Evolutionary conservation across 345 rosid species (phyloP), one percentile per base, ranked within the genome.

Genomic region (Salix dunnii): DNA sequence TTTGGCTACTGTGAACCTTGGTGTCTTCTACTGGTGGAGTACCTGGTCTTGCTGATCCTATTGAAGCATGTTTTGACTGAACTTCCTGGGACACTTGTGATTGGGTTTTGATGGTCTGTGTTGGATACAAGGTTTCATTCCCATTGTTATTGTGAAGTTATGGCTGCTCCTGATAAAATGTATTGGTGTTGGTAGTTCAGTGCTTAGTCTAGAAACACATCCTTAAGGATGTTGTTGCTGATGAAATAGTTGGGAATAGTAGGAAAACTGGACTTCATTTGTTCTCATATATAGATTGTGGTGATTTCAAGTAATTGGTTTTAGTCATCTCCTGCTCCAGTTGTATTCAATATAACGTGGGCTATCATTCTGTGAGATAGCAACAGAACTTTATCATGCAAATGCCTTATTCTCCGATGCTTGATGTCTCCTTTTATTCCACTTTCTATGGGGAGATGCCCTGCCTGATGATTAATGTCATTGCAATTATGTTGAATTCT

Each of bases 381-480:
- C 35, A 53, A 81, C 60, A 69, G 53, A 80, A 70, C 79, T 73
- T 55, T 48, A 67, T 76, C 31, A 16, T 67, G 81, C 61, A 65
- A 71, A 35, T 33, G 31, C 60, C 51, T 72, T 75, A 31, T 31
- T 76, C 40, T 35, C 74, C 31, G 36, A 23, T 64, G 27, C 69
- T 68, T 74, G 61, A 68, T 71, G 23, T 69, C 72, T 81, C 74
- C 68, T 74, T 68, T 75, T 66, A 58, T 40, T 40, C 51, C 35
- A 27, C 62, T 55, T 68, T 17, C 75, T 35, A 27, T 67, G 71
- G 77, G 81, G 83, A 78, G 72, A 74, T 68, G 65, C 43, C 73
- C 68, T 78, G 81, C 77, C 17, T 72, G 76, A 76, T 81, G 78
- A 77, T 80, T 79, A 30, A 79, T 48, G 62, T 80, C 79, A 60